Evolutionary conservation across 306 rosid genomes (phyloP), one percentile per base, ranked within the genome.

Genomic region (Cucurbita moschata): DNA sequence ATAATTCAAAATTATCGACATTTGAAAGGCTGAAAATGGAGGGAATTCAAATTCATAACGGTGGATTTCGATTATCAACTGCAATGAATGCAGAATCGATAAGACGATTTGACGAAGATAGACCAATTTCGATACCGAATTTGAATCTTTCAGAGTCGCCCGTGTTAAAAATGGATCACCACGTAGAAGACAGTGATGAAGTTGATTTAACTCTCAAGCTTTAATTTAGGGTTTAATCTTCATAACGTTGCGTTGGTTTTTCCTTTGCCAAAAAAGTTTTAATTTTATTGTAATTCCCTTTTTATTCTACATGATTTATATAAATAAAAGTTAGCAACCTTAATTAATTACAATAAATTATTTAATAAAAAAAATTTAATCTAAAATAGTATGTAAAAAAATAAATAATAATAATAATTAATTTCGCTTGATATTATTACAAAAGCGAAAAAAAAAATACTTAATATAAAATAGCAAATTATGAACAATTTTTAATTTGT

Each of bases 141-240:
- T 23, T 68, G 38, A 47, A 47, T 26, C 43, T 7, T 21, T 68
- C 73, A 0, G 81, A 77, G 26, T 64, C 76, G 19, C 60, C 75
- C 0, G 56, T 35, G 1, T 46, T 47, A 42, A 55, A 15, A 38
- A 58, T 4, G 12, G 79, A 79, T 12, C 75, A 49, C 46, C 13
- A 68, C 13, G 42, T 12, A 4, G 73, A 50, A 0, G 77, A 77
- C 10, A 64, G 54, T 49, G 38, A 71, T 1, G 84, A 71, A 58
- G 82, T 89, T 56, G 89, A 89, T 82, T 74, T 89, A 73, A 67
- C 89, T 0, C 87, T 89, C 3, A 88, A 81, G 71, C 90, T 88
- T 56, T 86, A 78, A 47, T 59, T 16, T 66, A 43, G 39, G 61
- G 50, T 47, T 73, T 43, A 38, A 8, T 35, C 19, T 68, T 46